Evolutionary conservation across 2,329 filamentous ascomycete species (phyloP), one percentile per base, ranked within the genome.

Genomic region (Fusarium fujikuroi): DNA sequence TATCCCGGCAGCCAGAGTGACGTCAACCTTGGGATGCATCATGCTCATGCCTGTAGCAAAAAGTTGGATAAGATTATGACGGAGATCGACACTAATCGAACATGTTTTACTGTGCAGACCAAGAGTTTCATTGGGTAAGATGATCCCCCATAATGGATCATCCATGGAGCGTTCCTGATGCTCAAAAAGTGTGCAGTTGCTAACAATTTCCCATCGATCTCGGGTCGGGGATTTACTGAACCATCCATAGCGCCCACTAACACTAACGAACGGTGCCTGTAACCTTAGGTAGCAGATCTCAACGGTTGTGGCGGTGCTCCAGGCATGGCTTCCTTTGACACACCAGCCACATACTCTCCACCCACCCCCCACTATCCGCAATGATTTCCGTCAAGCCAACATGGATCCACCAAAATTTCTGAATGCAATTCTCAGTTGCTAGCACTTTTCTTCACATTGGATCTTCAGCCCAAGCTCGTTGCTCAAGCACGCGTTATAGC

Each of bases 371-470:
- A 76, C 76, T 66, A 75, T 58, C 74, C 54, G 75, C 43, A 54
- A 25, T 28, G 46, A 53, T 68, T 53, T 62, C 46, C 36, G 21
- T 59, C 43, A 44, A 60, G 19, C 60, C 56, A 40, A 60, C 57
- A 68, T 60, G 71, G 70, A 52, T 70, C 76, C 76, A 76, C 71
- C 46, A 76, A 77, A 78, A 75, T 77, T 78, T 77, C 65, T 72
- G 44, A 66, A 66, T 62, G 47, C 70, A 69, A 63, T 68, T 57
- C 50, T 60, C 50, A 68, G 65, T 70, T 60, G 54, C 54, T 39
- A 47, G 50, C 42, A 63, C 39, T 68, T 75, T 75, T 78, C 66
- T 65, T 61, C 63, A 60, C 32, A 66, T 36, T 36, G 9, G 18
- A 52, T 60, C 53, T 40, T 60, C 54, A 59, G 61, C 34, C 36